Base-by-base conservation (phyloP, 768 basidiomycete species). In the Cubamyces sp. region DNA sequence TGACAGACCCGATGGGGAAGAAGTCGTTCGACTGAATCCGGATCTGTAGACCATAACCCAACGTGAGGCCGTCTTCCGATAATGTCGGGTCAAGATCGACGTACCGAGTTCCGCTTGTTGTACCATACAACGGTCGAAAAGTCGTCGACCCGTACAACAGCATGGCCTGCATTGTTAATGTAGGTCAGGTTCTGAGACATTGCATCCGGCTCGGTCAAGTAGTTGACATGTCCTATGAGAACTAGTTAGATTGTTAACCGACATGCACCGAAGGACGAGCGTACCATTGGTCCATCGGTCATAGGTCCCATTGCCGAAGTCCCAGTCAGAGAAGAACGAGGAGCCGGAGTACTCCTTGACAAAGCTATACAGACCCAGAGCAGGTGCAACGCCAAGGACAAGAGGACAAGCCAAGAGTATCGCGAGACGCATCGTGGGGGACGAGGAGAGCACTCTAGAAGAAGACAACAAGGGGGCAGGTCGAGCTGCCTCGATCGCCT, bases 111-210 rank as follows among this genome's bases (percentile, higher is more conserved):
- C 39, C 91, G 78, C 66, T 86, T 81, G 52, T 84, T 68, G 57
- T 81, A 79, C 54, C 74, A 76, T n/a, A 76, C 71, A 2, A 91
- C 83, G 48, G 80, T 79, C 12, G 83, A 84, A 6, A 75, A 74
- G 70, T 91, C 90, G 77, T 93, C 91, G 19, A 93, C 90, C 69
- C 80, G 85, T 55, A 94, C 77, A 62, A 94, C 79, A 2, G 85
- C 87, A 56, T 87, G 84, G 6, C 87, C 85, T 1, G 79, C 78
- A 45, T 65, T 64, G 62, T 88, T 86, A 64, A 89, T 71, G 67
- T 81, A 90, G 7, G 85, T 84, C 21, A 92, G 77, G 0, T 78
- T 67, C 60, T 81, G 75, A 16, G 74, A 71, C 11, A 74, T 72
- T 1, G 86, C 87, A 34, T 76, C 74, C 7, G 76, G 70, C 60